Percentiles rank a stretch among this genome's conserved stretches.
Conservation (phyloP, 176 grass and related monocot species). For the Alloteropsis semialata region DNA sequence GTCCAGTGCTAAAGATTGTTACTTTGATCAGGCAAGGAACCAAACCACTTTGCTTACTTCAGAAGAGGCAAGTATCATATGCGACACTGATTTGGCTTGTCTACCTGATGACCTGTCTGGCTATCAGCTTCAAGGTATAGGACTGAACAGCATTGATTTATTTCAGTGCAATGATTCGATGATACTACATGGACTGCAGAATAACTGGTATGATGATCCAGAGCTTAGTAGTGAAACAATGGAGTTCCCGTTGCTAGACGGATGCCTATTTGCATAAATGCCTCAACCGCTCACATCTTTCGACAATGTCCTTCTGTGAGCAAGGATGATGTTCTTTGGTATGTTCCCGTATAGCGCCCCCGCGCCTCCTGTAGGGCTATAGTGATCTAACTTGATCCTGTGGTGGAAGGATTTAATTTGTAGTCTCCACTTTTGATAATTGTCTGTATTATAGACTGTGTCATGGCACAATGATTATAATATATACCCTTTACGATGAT, state of each 20-base stretch:
- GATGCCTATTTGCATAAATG: conserved; percentile 75
- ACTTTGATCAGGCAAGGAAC: conserved; percentile 37
- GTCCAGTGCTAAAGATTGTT: conserved; percentile 49
- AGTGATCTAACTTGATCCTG: conserved; percentile 50
- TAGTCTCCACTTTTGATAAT: conserved; percentile 66
- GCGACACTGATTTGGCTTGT: conserved; percentile 44
- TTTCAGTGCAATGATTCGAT: conserved; percentile 58
- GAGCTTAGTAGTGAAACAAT: conserved; percentile 48
- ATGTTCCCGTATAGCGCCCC: conserved; percentile 42
- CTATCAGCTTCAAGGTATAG: conserved; percentile 68
- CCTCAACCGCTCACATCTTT: conserved; percentile 14
- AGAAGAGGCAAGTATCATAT: conserved; percentile 40
- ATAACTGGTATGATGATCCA: conserved; percentile 81
- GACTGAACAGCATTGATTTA: conserved; percentile 60
- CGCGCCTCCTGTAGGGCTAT: conserved; percentile 41
- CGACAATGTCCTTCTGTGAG: conserved; percentile 14
- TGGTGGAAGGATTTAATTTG: conserved; percentile 77
- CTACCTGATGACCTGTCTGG: conserved; percentile 55
- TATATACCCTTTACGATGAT: conserved; percentile 36
- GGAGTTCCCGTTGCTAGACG: conserved; percentile 68
- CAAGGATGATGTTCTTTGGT: conserved; percentile 43
- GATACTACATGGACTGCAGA: conserved; percentile 38
- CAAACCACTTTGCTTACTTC: conserved; percentile 29
- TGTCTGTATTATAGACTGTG: conserved; percentile 61
- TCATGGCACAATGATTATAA: conserved; percentile 29